A percentile compares a stretch with the other conserved stretches of the same genome.
These are phyloP conservation scores for Citrus glauca DNA, from an alignment of 345 rosid species.

Conservation along the genomic window DNA sequence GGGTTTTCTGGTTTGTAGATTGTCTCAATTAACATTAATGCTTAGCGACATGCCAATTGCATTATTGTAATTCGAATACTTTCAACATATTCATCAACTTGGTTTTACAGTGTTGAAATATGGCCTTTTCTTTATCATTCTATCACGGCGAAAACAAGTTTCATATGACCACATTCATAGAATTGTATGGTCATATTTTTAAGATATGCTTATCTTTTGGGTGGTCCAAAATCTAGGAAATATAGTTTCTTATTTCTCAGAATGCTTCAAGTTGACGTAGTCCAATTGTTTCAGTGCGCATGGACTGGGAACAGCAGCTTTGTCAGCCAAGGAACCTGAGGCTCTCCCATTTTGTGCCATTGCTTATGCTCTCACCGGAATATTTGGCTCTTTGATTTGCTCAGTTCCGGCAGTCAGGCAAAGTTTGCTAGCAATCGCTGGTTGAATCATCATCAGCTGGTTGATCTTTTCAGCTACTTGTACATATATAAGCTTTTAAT, in stretches of 20 bases:
- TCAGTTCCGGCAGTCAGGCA: constrained; percentile 83
- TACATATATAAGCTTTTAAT: too few relatives aligned
- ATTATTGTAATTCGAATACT: too few relatives aligned
- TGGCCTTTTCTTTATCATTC: background rate
- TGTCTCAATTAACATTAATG: background rate
- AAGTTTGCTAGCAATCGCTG: constrained; percentile 67
- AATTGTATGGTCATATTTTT: background rate
- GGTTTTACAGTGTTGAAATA: background rate
- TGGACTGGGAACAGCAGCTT: constrained; percentile 96
- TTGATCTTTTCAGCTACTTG: background rate
- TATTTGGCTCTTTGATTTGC: constrained; percentile 81
- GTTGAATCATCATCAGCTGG: constrained; percentile 28
- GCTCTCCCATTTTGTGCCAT: constrained; percentile 96
- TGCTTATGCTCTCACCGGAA: constrained; percentile 92
- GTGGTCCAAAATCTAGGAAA: background rate
- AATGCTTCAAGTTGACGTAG: background rate
- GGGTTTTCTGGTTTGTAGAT: too few relatives aligned
- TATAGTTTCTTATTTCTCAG: background rate
- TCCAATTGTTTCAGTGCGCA: constrained; percentile 61
- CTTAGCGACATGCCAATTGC: background rate
- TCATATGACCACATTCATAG: background rate
- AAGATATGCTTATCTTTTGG: background rate
- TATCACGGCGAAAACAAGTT: rapidly evolving
- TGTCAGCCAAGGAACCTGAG: constrained; percentile 94
- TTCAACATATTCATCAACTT: background rate